Conservation (phyloP, 306 rosid species). For the Rubus idaeus region DNA sequence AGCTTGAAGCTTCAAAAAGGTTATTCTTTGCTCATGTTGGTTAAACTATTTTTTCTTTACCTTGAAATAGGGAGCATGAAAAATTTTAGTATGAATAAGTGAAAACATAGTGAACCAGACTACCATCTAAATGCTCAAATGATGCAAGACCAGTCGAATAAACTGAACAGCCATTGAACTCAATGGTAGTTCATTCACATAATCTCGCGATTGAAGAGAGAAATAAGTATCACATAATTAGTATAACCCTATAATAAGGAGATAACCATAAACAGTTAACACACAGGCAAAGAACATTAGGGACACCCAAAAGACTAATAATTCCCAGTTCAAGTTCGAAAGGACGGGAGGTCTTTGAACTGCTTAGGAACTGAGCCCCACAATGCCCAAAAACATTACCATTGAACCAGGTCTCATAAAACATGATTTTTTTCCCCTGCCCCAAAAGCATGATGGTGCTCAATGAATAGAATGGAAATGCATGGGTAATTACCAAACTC, state of each 20-base stretch:
- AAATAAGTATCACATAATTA: no score
- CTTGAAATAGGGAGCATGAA: not conserved
- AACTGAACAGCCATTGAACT: no score
- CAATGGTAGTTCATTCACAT: no score
- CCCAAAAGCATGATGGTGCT: no score
- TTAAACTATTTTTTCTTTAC: not conserved
- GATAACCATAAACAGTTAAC: no score
- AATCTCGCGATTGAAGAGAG: no score
- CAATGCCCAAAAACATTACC: not conserved
- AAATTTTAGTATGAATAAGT: not conserved
- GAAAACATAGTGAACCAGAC: not conserved
- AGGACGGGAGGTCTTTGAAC: not conserved
- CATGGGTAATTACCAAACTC: no score
- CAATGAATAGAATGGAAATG: no score
- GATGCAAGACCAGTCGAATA: not conserved
- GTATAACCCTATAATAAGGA: no score
- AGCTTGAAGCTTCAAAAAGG: slow-evolving; percentile 77
- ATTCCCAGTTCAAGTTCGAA: not conserved
- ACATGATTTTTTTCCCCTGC: no score
- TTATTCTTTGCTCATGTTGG: slow-evolving; percentile 23
- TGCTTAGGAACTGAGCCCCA: not conserved
- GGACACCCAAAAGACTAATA: not conserved
- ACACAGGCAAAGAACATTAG: no score
- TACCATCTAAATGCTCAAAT: not conserved
- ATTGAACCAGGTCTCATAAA: no score